Evolutionary conservation across 2,329 filamentous ascomycete genomes (phyloP).

Genomic region (Monilinia fructicola): DNA sequence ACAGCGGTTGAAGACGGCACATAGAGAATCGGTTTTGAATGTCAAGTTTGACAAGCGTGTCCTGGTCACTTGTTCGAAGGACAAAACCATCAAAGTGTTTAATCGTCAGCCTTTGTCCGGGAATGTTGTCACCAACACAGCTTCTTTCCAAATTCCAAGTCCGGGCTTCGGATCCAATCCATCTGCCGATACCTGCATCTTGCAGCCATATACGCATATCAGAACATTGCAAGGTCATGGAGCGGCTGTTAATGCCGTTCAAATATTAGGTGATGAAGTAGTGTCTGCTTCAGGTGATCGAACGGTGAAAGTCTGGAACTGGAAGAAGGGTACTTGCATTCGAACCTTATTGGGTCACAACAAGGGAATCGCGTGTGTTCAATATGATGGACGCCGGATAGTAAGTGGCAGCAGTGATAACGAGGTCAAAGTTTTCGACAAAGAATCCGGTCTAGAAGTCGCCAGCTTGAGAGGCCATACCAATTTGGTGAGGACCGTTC

Average conservation of each 20-base stretch:
- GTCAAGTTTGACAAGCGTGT: constrained; percentile 89
- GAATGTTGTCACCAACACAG: constrained; percentile 54
- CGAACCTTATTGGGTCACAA: constrained; percentile 82
- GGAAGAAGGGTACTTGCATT: constrained; percentile 72
- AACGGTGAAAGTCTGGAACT: constrained; percentile 92
- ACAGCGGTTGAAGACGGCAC: constrained; percentile 72
- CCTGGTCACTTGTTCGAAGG: constrained; percentile 94
- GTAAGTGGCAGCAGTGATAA: constrained; percentile 96
- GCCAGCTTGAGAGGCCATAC: constrained; percentile 80
- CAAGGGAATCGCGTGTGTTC: constrained; percentile 96
- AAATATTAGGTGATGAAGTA: constrained; percentile 80
- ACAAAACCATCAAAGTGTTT: constrained; percentile 96
- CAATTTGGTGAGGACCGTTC: constrained; percentile 87
- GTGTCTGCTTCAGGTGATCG: constrained; percentile 95
- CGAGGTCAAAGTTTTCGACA: constrained; percentile 93
- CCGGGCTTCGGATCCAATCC: constrained; percentile 53
- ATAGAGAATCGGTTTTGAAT: constrained; percentile 89
- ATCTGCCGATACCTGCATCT: constrained; percentile 51
- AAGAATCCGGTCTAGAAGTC: constrained; percentile 80
- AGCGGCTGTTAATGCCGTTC: constrained; percentile 94
- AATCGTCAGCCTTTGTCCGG: constrained; percentile 71
- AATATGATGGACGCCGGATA: constrained; percentile 90
- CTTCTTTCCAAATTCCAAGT: constrained; percentile 51
- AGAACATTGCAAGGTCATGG: constrained; percentile 79
- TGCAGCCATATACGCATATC: constrained; percentile 71